Evolutionary conservation across 1,139 yeast species (phyloP).

Genomic region (Yamadazyma spencermartinsiae): DNA sequence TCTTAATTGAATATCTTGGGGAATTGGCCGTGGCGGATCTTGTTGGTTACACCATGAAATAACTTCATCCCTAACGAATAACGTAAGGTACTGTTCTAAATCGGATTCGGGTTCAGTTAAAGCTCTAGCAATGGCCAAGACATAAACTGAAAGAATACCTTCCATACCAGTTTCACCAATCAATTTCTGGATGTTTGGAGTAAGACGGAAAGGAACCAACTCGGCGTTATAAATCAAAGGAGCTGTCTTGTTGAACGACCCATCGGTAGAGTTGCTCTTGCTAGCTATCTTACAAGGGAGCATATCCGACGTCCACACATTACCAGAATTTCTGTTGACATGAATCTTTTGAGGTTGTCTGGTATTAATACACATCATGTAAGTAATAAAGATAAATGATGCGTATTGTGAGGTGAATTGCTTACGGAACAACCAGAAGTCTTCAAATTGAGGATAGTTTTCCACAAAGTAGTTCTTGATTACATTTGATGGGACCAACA

Average conservation of each 20-base stretch:
- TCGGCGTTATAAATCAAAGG: constrained; percentile 95
- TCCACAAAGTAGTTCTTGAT: constrained; percentile 66
- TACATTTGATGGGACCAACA: constrained; percentile 83
- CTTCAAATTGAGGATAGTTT: constrained; percentile 78
- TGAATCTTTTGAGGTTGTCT: constrained; percentile 94
- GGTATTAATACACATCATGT: constrained; percentile 90
- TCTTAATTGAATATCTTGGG: constrained; percentile 76
- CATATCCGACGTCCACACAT: constrained; percentile 95
- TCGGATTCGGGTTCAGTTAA: constrained; percentile 90
- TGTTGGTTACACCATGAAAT: constrained; percentile 91
- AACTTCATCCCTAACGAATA: constrained; percentile 93
- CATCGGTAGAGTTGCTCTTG: constrained; percentile 59
- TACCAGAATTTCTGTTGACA: constrained; percentile 79
- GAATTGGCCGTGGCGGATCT: constrained; percentile 62
- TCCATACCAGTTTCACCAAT: constrained; percentile 93
- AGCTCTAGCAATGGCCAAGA: constrained; percentile 85
- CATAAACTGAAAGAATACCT: constrained; percentile 84
- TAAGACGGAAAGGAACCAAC: constrained; percentile 92
- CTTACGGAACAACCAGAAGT: constrained; percentile 95
- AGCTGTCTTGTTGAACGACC: constrained; percentile 60
- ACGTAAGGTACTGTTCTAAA: constrained; percentile 79
- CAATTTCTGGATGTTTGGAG: constrained; percentile 91
- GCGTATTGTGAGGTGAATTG: constrained; percentile 96
- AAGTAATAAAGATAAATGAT: constrained; percentile 89
- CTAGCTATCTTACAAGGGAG: constrained; percentile 80